These are phyloP conservation scores for Leptosphaerulina australis DNA, from an alignment of 2,329 filamentous ascomycete species.

Conservation along the genomic window DNA sequence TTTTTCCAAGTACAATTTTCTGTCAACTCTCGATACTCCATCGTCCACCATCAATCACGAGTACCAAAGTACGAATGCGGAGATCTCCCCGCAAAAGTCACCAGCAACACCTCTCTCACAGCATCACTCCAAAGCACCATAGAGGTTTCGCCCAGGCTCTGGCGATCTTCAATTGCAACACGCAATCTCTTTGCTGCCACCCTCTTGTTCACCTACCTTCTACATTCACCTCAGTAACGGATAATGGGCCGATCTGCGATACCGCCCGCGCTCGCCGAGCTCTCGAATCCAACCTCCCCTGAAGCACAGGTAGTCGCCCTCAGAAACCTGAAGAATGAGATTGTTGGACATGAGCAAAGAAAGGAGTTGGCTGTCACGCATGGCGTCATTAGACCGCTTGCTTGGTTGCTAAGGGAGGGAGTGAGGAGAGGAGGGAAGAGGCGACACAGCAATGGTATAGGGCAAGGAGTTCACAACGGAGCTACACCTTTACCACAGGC, in stretches of 20 bases:
- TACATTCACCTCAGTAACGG: background rate
- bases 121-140: background rate
- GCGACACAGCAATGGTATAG: slow-evolving; percentile 49
- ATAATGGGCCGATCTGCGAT: slow-evolving; percentile 47
- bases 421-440: slow-evolving; percentile 55
- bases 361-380: slow-evolving; percentile 79
- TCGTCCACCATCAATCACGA: slow-evolving; percentile 1
- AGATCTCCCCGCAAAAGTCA: slow-evolving; percentile 22
- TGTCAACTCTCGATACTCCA: background rate
- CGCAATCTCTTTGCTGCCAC: background rate
- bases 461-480: slow-evolving; percentile 6
- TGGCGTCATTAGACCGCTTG: slow-evolving; percentile 70
- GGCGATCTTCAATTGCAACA: background rate
- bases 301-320: slow-evolving; percentile 62
- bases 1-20: too few relatives aligned
- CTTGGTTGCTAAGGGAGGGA: slow-evolving; percentile 57
- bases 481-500: background rate
- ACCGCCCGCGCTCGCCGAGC: slow-evolving; percentile 47
- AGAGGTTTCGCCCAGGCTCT: too few relatives aligned
- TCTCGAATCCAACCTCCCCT: slow-evolving; percentile 45
- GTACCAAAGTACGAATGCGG: slow-evolving; percentile 14
- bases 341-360: slow-evolving; percentile 84
- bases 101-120: slow-evolving; percentile 3
- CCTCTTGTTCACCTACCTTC: background rate
- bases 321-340: slow-evolving; percentile 81